Evolutionary conservation across 495 filamentous ascomycete genomes (phyloP).

Genomic region (Aspergillus baeticus): DNA sequence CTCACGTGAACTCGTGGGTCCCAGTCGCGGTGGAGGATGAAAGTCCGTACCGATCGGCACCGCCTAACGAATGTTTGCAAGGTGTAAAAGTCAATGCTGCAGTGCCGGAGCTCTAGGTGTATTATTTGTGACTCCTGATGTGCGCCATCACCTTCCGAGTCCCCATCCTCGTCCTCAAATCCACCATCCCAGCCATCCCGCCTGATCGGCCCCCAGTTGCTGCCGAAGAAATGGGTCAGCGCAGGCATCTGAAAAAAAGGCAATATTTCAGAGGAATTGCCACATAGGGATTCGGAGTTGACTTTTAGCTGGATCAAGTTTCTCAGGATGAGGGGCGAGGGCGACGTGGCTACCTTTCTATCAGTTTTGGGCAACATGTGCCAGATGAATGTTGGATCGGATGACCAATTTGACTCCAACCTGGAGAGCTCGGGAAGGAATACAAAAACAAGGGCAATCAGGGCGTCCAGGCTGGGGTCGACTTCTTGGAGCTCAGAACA

Average conservation of each 20-base stretch:
- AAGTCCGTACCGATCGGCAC: neutral
- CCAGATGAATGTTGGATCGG: slow-evolving; percentile 1
- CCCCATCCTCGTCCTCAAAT: neutral
- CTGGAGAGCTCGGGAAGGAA: neutral
- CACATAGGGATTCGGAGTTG: slow-evolving; percentile 1
- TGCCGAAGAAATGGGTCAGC: slow-evolving; percentile 10
- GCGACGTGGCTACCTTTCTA: slow-evolving; percentile 3
- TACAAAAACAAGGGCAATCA: slow-evolving; percentile 2
- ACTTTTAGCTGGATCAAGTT: slow-evolving; percentile 10
- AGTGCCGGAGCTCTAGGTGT: slow-evolving; percentile 5
- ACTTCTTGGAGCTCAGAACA: slow-evolving; percentile 4
- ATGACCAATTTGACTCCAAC: slow-evolving; percentile 4
- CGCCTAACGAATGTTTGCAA: slow-evolving; percentile 1
- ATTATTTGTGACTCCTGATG: neutral
- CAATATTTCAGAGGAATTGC: slow-evolving; percentile 4
- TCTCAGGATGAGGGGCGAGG: slow-evolving; percentile 1
- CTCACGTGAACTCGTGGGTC: slow-evolving; percentile 4
- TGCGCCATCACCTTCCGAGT: neutral
- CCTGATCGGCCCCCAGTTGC: slow-evolving; percentile 9
- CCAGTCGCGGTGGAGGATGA: slow-evolving; percentile 9
- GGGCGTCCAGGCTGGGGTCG: neutral
- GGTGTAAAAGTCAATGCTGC: slow-evolving; percentile 1
- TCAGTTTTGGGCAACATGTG: slow-evolving; percentile 2
- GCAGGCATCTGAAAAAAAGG: slow-evolving; percentile 7
- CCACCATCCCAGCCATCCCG: neutral